Evolutionary conservation across 78 protist species (phyloP).

Genomic region (Dictyostelium purpureum): DNA sequence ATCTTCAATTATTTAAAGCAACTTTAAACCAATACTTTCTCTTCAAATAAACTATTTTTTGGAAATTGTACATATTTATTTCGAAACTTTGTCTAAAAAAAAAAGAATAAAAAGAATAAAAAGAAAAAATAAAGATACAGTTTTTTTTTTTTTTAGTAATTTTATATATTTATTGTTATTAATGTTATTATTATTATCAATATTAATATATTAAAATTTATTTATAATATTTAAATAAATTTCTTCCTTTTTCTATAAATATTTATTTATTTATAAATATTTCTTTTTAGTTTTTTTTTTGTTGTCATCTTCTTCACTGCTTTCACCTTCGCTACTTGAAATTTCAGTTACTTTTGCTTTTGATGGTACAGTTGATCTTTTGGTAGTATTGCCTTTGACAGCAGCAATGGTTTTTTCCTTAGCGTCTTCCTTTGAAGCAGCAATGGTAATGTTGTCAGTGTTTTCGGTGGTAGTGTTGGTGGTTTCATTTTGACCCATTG

Average conservation of each 20-base stretch:
- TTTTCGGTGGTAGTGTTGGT: not conserved
- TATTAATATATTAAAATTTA: too few relatives aligned
- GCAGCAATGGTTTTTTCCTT: not conserved
- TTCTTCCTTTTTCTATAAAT: too few relatives aligned
- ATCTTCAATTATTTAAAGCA: too few relatives aligned
- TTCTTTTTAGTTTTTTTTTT: slow-evolving; percentile 7
- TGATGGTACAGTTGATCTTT: not conserved
- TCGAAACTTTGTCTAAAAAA: too few relatives aligned
- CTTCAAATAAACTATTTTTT: too few relatives aligned
- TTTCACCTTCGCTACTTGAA: not conserved
- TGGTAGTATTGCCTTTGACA: not conserved
- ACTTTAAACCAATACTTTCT: too few relatives aligned
- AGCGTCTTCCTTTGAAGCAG: not conserved
- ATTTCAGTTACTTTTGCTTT: not conserved
- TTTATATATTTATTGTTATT: not conserved
- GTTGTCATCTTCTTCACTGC: not conserved
- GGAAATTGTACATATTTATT: too few relatives aligned
- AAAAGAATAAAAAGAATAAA: not conserved
- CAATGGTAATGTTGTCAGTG: not conserved
- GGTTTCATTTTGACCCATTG: not conserved
- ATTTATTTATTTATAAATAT: slow-evolving; percentile 25
- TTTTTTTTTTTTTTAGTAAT: not conserved
- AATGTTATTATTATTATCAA: not conserved
- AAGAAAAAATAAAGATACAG: not conserved
- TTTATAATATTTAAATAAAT: too few relatives aligned